Conservation (phyloP, 2,329 filamentous ascomycete genomes). For the Aspergillus transmontanensis region DNA sequence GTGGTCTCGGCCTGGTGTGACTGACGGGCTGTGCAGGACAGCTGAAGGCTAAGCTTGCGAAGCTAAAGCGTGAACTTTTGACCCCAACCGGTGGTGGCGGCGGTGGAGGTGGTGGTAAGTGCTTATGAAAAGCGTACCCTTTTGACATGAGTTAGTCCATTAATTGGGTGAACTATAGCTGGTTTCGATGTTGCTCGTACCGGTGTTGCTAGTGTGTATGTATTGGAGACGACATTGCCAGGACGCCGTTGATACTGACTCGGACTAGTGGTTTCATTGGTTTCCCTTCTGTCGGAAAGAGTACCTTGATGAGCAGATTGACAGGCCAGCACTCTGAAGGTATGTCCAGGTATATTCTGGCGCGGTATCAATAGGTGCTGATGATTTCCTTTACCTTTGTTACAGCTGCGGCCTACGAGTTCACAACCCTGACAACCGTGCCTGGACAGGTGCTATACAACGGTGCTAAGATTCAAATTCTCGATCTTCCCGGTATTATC, state of each 20-base stretch:
- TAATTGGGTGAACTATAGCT: conserved; percentile 45
- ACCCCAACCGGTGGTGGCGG: conserved; percentile 73
- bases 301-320: conserved; percentile 91
- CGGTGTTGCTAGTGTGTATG: conserved; percentile 85
- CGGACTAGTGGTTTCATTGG: conserved; percentile 77
- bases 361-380: conserved; percentile 9
- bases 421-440: conserved; percentile 96
- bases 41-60: conserved; percentile 96
- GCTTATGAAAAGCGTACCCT: background rate
- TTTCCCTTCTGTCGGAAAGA: conserved; percentile 97
- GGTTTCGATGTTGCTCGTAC: conserved; percentile 98
- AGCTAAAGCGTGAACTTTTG: conserved; percentile 93
- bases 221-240: conserved; percentile 19
- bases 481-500: conserved; percentile 98
- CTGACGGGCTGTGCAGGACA: conserved; percentile 57
- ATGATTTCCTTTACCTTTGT: conserved; percentile 13
- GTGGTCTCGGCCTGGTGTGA: conserved; percentile 14
- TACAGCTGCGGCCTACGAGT: conserved; percentile 88
- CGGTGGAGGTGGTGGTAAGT: conserved; percentile 70
- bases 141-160: background rate
- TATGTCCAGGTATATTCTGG: conserved; percentile 21
- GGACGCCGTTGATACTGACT: conserved; percentile 17
- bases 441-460: conserved; percentile 96
- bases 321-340: conserved; percentile 95
- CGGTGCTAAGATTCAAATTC: conserved; percentile 95